Base-by-base conservation (phyloP, 2,329 filamentous ascomycete species). In the Talaromyces sp. region DNA sequence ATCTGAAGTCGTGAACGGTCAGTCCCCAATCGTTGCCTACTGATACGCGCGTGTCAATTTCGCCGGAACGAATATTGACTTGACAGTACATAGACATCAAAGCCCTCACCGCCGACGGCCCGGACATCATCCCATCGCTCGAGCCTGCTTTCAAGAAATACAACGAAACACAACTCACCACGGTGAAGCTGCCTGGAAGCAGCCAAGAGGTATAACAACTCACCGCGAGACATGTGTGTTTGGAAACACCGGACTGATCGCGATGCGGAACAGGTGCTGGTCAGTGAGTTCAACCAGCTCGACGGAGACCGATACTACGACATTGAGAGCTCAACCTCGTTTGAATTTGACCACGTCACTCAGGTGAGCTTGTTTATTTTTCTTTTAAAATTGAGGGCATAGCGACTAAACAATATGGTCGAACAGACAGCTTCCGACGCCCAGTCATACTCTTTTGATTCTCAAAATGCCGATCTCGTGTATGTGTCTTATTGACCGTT, bases 121-220 rank as follows among this genome's bases (percentile, higher is more conserved):
- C 87, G 42, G 80, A 83, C 60, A 81, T 95, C 64, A 79, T 93
- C 60, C 80, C 86, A 63, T 87, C 90, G 66, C 88, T 97, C 59
- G 85, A 83, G 6, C 90, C 92, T 0, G 92, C 95, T 0, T 96
- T 96, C 75, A 83, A 93, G 78, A 92, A 90, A 78, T 98, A 99
- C 84, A 97, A 98, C 71, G 94, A 99, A 78, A 89, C 93, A 77
- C 95, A 99, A 78, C 90, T 97, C 76, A 80, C 87, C 56, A 92
- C 92, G 16, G 89, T 91, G 65, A 96, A 96, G 83, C 85, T 99
- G 61, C 94, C 94, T 0, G 92, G 92, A 33, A 87, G 90, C 73
- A 94, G 87, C 76, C 87, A 92, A 75, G 79, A 89, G 78, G 92
- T 96, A 18, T 31, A 28, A 18, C 47, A 14, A 55, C 6, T 14